phyloP scores from a whole-genome alignment of 2,329 filamentous ascomycete species.

The Myriosclerotinia curreyana region DNA sequence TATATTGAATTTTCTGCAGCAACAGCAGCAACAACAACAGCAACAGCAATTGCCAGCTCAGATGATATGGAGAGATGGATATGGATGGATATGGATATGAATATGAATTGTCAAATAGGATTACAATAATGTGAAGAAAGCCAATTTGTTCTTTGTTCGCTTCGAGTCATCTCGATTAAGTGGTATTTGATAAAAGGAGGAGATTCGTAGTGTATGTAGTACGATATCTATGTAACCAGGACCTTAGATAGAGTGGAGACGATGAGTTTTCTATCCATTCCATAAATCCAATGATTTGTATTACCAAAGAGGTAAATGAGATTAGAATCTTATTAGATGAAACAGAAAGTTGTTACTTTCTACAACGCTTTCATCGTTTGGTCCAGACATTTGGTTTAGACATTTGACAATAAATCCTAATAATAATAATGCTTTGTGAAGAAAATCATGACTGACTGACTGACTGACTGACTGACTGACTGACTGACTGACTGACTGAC shows the following conservation, averaged over 20 bases:
- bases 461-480: no score
- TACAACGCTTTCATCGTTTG: no score
- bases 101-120: constrained; percentile 11
- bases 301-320: background rate
- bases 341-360: no score
- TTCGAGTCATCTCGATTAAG: constrained; percentile 15
- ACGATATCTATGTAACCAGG: background rate
- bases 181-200: no score
- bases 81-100: background rate
- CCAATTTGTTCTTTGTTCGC: constrained; percentile 11
- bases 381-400: no score
- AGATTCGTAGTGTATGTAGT: no score
- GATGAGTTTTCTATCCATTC: background rate
- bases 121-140: background rate
- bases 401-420: no score
- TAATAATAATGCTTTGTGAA: no score
- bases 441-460: no score
- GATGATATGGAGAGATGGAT: background rate
- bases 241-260: constrained; percentile 16
- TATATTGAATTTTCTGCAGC: constrained; percentile 12
- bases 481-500: no score
- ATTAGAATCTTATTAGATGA: no score
- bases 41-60: constrained; percentile 19
- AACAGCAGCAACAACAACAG: constrained; percentile 11
- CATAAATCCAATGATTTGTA: no score